phyloP scores from a whole-genome alignment of 768 basidiomycete species.

The Chalciporus pseudorubinellus region DNA sequence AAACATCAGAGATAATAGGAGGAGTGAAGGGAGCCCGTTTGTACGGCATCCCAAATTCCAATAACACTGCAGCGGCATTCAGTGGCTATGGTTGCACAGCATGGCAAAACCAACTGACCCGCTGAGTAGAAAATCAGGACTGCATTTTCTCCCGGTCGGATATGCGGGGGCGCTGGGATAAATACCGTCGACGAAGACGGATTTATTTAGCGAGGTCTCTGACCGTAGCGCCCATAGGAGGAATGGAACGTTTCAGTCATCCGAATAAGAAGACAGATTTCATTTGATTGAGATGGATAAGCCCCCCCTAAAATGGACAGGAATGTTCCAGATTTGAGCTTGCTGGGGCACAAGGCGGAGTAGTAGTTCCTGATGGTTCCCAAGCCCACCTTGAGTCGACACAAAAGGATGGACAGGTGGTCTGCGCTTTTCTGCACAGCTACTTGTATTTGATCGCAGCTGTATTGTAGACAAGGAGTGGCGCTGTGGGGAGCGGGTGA shows the following conservation, averaged over 20 bases:
- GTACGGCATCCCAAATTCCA: slow-evolving; percentile 21
- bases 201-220: background rate
- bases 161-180: slow-evolving; percentile 7
- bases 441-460: background rate
- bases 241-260: slow-evolving; percentile 14
- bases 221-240: slow-evolving; percentile 10
- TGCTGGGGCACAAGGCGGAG: slow-evolving; percentile 28
- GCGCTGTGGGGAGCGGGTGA: too few species aligned
- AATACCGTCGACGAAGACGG: background rate
- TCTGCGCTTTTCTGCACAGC: slow-evolving; percentile 7
- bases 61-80: slow-evolving; percentile 15
- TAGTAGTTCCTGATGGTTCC: slow-evolving; percentile 30
- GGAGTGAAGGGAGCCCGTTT: slow-evolving; percentile 3
- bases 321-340: slow-evolving; percentile 17
- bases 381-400: slow-evolving; percentile 16
- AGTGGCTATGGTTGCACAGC: slow-evolving; percentile 1
- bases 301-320: slow-evolving; percentile 9
- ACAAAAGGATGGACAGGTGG: slow-evolving; percentile 1
- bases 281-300: slow-evolving; percentile 26
- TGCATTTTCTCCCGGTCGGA: background rate
- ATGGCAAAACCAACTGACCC: background rate
- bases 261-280: slow-evolving; percentile 6
- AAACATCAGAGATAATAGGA: background rate
- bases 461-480: background rate
- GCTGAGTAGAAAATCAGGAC: background rate